Evolutionary conservation across 345 rosid species (phyloP).

Genomic region (Acer yangbiense): DNA sequence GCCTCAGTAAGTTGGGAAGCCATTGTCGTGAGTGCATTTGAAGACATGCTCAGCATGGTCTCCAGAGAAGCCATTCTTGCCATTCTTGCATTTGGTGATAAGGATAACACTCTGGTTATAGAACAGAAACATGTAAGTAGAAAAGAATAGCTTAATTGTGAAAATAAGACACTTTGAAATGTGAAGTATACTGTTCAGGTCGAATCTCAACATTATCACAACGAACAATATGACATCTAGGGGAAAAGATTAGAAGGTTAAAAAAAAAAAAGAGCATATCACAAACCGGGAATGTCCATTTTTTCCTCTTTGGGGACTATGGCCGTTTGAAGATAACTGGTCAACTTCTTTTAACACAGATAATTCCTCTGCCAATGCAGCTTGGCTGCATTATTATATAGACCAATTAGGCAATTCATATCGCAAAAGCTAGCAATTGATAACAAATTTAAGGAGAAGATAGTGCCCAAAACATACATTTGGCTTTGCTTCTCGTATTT

Average conservation of each 20-base stretch:
- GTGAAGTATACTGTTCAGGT: not conserved
- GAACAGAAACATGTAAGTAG: conserved; percentile 31
- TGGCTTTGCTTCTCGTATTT: conserved; percentile 76
- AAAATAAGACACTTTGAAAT: conserved; percentile 2
- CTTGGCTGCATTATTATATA: conserved; percentile 39
- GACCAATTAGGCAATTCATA: conserved; percentile 13
- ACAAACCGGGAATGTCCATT: conserved; percentile 61
- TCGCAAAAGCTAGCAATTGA: conserved; percentile 15
- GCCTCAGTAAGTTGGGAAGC: conserved; percentile 86
- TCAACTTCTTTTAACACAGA: conserved; percentile 56
- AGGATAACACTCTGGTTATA: conserved; percentile 40
- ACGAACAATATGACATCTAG: not conserved
- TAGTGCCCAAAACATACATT: conserved; percentile 51
- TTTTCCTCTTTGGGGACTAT: conserved; percentile 49
- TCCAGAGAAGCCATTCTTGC: conserved; percentile 70
- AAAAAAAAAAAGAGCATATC: not conserved
- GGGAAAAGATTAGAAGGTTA: not conserved
- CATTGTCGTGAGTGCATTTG: conserved; percentile 68
- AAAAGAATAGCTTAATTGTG: conserved; percentile 2
- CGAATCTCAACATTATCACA: not conserved
- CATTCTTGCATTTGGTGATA: conserved; percentile 68
- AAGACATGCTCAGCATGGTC: conserved; percentile 69
- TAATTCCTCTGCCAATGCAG: conserved; percentile 69
- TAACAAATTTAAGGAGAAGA: conserved; percentile 10
- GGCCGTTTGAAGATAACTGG: conserved; percentile 47